Evolutionary conservation across 129 eudicot species (phyloP).

Genomic region (Pittosporum tobira): DNA sequence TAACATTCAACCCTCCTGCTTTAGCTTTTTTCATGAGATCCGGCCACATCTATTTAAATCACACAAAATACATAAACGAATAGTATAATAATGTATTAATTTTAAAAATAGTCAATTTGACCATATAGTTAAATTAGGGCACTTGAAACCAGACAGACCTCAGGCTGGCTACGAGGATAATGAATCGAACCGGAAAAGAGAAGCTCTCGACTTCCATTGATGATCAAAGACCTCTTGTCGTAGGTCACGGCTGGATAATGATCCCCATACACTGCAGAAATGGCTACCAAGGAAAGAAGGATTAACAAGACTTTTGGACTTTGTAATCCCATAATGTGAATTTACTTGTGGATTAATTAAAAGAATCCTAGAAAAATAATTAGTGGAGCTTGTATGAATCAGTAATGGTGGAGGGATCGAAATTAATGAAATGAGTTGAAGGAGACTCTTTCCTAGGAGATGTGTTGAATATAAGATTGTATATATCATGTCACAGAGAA

Average conservation of each 20-base stretch:
- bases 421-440: too few species aligned
- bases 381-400: too few species aligned
- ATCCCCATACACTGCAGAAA: conserved; percentile 13
- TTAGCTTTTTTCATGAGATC: conserved; percentile 52
- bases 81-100: too few species aligned
- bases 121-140: background rate
- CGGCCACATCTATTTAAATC: conserved; percentile 61
- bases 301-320: conserved; percentile 15
- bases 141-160: conserved; percentile 14
- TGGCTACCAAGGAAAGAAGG: conserved; percentile 11
- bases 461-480: conserved; percentile 25
- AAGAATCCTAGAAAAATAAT: too few species aligned
- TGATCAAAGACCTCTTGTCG: conserved; percentile 44
- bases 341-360: too few species aligned
- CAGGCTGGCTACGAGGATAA: conserved; percentile 67
- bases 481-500: conserved; percentile 26
- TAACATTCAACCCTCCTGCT: conserved; percentile 71
- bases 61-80: background rate
- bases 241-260: conserved; percentile 26
- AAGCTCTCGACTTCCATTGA: conserved; percentile 46
- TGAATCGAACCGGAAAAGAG: conserved; percentile 78
- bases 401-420: conserved; percentile 6
- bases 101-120: too few species aligned
- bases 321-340: too few species aligned
- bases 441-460: conserved; percentile 23